Base-by-base conservation (phyloP, 1,139 yeast species). In the Candida buenavistaensis region DNA sequence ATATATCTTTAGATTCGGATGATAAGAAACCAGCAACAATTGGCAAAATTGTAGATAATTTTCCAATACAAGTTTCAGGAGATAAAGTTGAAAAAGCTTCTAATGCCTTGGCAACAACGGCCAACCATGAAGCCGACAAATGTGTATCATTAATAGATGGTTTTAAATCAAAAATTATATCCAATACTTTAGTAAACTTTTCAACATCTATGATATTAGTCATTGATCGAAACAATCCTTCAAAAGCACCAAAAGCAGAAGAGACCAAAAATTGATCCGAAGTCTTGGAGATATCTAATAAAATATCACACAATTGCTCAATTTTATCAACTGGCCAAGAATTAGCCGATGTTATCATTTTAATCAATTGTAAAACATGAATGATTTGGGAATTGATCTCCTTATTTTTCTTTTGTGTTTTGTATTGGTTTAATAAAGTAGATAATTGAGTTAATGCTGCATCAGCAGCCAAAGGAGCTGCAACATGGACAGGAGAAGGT, bases 51-150 rank as follows among this genome's bases (percentile, higher is more conserved):
- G 62, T 62, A 2, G 84, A 82, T 13, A 86, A 57, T 46, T 75
- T 78, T 14, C 60, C 51, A 30, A 89, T 54, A 39, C 88, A 81
- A 23, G 67, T 62, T 20, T 68, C 54, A 2, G 89, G 79, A 43
- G 82, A 78, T 42, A 83, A 67, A 12, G 60, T 57, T 11, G 90
- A 68, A 53, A 80, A 87, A 5, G 90, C 74, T 35, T 80, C 79
- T 44, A 85, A 69, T 30, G 94, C 96, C 52, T 88, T 89, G 6
- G 97, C 95, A 26, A 92, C 76, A 16, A 89, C 96, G 1, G 97
- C 96, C 33, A 89, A 75, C 98, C 98, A 92, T 7, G 96, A 78
- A 12, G 95, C 96, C 11, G 94, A 88, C 47, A 92, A 72, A 57
- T 88, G 90, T 27, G 82, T 70, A 53, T 92, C 98, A 48, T 82